Evolutionary conservation across 2,329 filamentous ascomycete genomes (phyloP).

Genomic region (Penicillium italicum): DNA sequence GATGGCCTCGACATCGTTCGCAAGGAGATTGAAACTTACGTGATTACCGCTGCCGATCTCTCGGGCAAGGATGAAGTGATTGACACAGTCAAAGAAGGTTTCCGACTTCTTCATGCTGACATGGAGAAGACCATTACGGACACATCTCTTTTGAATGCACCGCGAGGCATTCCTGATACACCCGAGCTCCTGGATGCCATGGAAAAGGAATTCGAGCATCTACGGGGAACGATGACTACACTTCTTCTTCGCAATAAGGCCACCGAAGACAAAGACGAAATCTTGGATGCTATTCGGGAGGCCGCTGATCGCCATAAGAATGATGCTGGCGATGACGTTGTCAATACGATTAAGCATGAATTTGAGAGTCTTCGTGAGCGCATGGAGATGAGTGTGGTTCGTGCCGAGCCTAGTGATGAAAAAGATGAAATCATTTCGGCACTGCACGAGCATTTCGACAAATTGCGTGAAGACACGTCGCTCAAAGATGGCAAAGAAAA

Average conservation of each 20-base stretch:
- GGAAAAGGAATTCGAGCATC: slow-evolving; percentile 75
- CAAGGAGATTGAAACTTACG: slow-evolving; percentile 74
- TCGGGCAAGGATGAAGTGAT: slow-evolving; percentile 75
- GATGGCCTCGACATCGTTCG: slow-evolving; percentile 81
- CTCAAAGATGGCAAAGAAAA: slow-evolving; percentile 54
- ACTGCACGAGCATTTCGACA: slow-evolving; percentile 51
- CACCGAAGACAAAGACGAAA: slow-evolving; percentile 57
- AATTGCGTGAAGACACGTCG: slow-evolving; percentile 49
- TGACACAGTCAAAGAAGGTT: slow-evolving; percentile 61
- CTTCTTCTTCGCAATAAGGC: slow-evolving; percentile 60
- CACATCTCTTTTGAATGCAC: slow-evolving; percentile 32
- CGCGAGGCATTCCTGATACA: slow-evolving; percentile 53
- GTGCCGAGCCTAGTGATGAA: slow-evolving; percentile 44
- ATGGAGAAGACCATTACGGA: slow-evolving; percentile 53
- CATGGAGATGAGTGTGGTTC: slow-evolving; percentile 31
- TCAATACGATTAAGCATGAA: slow-evolving; percentile 55
- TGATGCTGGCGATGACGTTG: slow-evolving; percentile 27
- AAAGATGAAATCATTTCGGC: slow-evolving; percentile 69
- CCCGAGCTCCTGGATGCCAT: slow-evolving; percentile 68
- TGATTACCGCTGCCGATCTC: slow-evolving; percentile 66
- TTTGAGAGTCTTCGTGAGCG: slow-evolving; percentile 58
- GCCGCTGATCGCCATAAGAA: slow-evolving; percentile 38
- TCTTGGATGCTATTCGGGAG: slow-evolving; percentile 59
- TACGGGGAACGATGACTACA: slow-evolving; percentile 72
- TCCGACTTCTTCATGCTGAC: slow-evolving; percentile 59